phyloP scores from a whole-genome alignment of 768 basidiomycete species.

The Lentinula sp. region DNA sequence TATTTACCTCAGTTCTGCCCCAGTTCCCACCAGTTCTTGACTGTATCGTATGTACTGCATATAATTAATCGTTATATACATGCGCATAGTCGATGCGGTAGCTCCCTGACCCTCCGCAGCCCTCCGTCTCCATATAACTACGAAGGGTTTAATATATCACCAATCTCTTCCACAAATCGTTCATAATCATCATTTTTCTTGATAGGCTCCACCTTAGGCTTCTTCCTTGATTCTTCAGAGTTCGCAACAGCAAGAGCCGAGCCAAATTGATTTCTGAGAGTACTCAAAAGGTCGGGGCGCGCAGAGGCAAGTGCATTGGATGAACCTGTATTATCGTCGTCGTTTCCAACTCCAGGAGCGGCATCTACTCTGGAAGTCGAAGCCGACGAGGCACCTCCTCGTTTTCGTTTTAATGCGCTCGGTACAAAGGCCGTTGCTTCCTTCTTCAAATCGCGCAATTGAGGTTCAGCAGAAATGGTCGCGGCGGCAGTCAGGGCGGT shows the following conservation, averaged over 20 bases:
- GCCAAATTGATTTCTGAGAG: conserved; percentile 58
- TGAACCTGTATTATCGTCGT: conserved; percentile 23
- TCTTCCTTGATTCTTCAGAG: conserved; percentile 8
- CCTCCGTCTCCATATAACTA: not conserved
- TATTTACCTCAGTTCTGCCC: too few species aligned
- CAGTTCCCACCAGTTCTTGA: too few species aligned
- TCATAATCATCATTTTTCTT: conserved; percentile 65
- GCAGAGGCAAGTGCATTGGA: conserved; percentile 23
- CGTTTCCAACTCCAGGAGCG: conserved; percentile 41
- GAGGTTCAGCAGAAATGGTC: conserved; percentile 77
- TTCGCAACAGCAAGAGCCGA: conserved; percentile 20
- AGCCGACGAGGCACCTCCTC: conserved; percentile 25
- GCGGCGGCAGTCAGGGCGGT: conserved; percentile 44
- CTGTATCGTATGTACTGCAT: too few species aligned
- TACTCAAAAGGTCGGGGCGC: conserved; percentile 62
- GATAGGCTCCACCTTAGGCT: conserved; percentile 17
- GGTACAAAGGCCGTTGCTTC: conserved; percentile 94
- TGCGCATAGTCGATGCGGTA: too few species aligned
- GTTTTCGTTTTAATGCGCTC: conserved; percentile 72
- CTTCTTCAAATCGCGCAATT: conserved; percentile 90
- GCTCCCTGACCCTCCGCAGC: too few species aligned
- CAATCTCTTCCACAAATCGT: conserved; percentile 73
- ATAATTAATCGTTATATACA: too few species aligned
- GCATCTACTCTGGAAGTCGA: conserved; percentile 49
- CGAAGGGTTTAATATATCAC: conserved; percentile 39